Conservation (phyloP, 805 yeast genomes). For the Ogataea methanolica region DNA sequence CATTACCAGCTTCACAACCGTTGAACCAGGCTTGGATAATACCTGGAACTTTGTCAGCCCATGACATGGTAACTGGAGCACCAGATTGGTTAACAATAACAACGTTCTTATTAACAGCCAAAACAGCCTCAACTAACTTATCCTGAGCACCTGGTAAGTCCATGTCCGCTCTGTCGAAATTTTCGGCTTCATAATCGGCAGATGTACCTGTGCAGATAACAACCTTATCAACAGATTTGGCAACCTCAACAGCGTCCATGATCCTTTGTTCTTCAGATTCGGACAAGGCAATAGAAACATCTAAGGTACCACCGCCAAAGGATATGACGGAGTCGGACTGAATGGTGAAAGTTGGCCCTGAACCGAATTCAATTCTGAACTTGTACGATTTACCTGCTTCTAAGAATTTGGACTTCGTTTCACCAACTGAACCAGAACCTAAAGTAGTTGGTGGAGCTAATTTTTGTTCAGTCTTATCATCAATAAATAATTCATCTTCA, state of each 20-base stretch:
- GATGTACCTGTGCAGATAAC: constrained; percentile 47
- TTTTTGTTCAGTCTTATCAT: constrained; percentile 39
- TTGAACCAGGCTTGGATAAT: constrained; percentile 53
- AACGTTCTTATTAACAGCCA: constrained; percentile 44
- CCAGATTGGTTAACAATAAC: constrained; percentile 57
- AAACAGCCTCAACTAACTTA: constrained; percentile 40
- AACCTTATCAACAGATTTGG: constrained; percentile 49
- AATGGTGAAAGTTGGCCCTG: constrained; percentile 33
- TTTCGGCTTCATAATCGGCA: constrained; percentile 57
- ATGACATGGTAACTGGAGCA: constrained; percentile 57
- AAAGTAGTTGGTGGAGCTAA: constrained; percentile 35
- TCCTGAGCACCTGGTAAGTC: constrained; percentile 46
- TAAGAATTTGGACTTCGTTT: constrained; percentile 20
- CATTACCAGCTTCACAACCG: constrained; percentile 55
- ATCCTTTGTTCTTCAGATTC: constrained; percentile 31
- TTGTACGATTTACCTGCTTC: constrained; percentile 32
- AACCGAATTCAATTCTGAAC: constrained; percentile 38
- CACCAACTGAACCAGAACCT: constrained; percentile 28
- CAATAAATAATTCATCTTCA: constrained; percentile 39
- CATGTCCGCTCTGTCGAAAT: constrained; percentile 49
- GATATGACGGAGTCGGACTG: constrained; percentile 15
- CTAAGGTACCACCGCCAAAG: constrained; percentile 32
- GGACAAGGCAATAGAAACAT: constrained; percentile 16
- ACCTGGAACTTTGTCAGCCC: constrained; percentile 39
- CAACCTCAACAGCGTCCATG: constrained; percentile 41